Evolutionary conservation across 2,329 filamentous ascomycete species (phyloP).

Genomic region (Emergomyces orientalis): DNA sequence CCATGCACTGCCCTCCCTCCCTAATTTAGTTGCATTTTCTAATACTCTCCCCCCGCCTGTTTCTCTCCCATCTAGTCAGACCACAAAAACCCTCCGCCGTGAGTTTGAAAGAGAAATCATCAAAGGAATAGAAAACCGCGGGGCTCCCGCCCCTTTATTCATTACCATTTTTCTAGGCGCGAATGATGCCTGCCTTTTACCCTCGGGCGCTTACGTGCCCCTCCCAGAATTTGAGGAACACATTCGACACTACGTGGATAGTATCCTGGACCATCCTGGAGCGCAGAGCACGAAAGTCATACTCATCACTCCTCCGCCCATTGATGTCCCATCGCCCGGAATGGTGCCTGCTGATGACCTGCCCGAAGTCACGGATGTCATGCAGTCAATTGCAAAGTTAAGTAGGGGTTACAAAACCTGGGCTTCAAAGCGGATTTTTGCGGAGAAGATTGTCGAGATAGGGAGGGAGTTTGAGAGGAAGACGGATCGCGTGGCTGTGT

Average conservation of each 20-base stretch:
- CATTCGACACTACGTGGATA: constrained; percentile 28
- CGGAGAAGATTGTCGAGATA: constrained; percentile 30
- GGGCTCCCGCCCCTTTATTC: constrained; percentile 24
- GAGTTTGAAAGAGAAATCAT: constrained; percentile 13
- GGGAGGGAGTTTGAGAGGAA: constrained; percentile 25
- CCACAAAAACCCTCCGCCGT: constrained; percentile 12
- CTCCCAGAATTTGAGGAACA: constrained; percentile 27
- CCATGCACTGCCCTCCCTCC: neutral
- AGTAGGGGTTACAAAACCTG: constrained; percentile 26
- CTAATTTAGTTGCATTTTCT: neutral
- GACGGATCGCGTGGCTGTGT: constrained; percentile 25
- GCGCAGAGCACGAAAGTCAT: constrained; percentile 28
- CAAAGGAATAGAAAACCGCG: constrained; percentile 10
- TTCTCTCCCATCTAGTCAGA: constrained; percentile 11
- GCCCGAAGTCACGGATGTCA: constrained; percentile 3
- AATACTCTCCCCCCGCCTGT: neutral
- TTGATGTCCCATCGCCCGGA: constrained; percentile 21
- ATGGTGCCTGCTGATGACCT: neutral
- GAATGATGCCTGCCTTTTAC: constrained; percentile 31
- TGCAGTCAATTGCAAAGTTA: constrained; percentile 10
- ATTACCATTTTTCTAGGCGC: constrained; percentile 35
- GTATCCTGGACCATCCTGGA: constrained; percentile 24
- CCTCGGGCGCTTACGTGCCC: constrained; percentile 23
- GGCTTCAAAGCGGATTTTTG: constrained; percentile 32
- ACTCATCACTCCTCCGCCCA: constrained; percentile 31